Evolutionary conservation across 208 protist genomes (phyloP), one percentile per base, ranked within the genome.

Genomic region (Wallacemonas collosoma): DNA sequence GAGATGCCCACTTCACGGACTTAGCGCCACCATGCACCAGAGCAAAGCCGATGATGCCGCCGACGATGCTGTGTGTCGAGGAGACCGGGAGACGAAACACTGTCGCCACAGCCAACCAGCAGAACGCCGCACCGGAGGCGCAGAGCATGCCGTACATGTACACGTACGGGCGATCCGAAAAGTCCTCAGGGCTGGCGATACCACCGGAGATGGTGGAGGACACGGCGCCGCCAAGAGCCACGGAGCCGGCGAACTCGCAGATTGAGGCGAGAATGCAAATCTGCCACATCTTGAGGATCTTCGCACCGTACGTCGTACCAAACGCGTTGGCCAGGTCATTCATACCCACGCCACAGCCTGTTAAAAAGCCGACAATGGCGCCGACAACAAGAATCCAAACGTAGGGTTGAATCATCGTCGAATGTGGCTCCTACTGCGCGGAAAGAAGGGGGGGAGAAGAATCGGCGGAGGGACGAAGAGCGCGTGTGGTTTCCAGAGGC

Each of bases 291-390:
- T 72, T 90, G 43, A 94, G 69, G 3, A 86, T 73, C 57, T 86
- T 88, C 11, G 81, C 55, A 48, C 85, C 87, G 63, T 93, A 87
- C 44, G 80, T 82, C 11, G 90, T 93, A 39, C 78, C 90, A 71
- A 95, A 91, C 56, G 87, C 80, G 76, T 95, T 95, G 63, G 83
- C 87, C 14, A 95, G 80, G 68, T 95, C 90, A 57, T 95, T 95
- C 63, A 87, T 87, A 7, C 90, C 90, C n/a, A 91, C 83, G 53
- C 83, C 87, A 56, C 70, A 72, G 41, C 81, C 82, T 26, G 73
- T 76, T 36, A 89, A 65, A 76, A 90, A 89, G n/a, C 81, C 44
- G 36, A 89, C 48, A 39, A 93, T 80, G 53, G 79, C 81, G 66
- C 79, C 78, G 35, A 88, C 73, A 54, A 89, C 48, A 12, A 55